Evolutionary conservation across 208 protist genomes (phyloP), one percentile per base, ranked within the genome.

Genomic region (Wallacemonas sp.): DNA sequence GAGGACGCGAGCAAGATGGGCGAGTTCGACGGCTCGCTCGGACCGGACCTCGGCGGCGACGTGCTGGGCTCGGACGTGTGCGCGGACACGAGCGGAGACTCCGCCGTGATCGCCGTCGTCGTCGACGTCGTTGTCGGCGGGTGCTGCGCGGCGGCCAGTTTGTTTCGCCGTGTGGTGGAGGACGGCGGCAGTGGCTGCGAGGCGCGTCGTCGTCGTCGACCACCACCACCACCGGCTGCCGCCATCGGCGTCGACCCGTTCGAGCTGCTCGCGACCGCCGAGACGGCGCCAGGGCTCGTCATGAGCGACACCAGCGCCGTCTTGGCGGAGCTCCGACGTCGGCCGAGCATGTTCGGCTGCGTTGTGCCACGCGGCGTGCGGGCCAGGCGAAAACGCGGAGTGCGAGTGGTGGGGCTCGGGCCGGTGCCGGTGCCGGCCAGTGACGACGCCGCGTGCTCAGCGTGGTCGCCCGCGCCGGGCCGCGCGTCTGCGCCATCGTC

Each of bases 261-360:
- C 10, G 36, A 41, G 36, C 36, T 41, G 36, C 36, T 41, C 14
- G 36, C 14, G 10, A 41, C 36, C 10, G 10, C 10, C 10, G 48
- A 26, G 22, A 10, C 11, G 10, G 20, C 29, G 52, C 31, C 31
- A 4, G 52, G 52, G 22, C 52, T 25, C 32, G 52, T 26, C 29
- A 59, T 7, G 25, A 59, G 31, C 29, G 52, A 18, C 31, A 59
- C 32, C 52, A 59, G 20, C 52, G 49, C 26, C 49, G 49, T 57
- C n/a, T 59, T 59, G 16, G 31, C 52, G 3, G 52, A 59, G 31
- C 31, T 59, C 29, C 52, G 52, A 26, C 52, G 52, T 8, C 52
- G 52, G 20, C 52, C 52, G 16, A 59, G 32, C 52, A 59, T 59
- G 52, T 59, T 59, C 18, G 52, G 52, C 0, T 59, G 52, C 12